Conservation (phyloP, 257 asterid species). For the Lycium barbarum region DNA sequence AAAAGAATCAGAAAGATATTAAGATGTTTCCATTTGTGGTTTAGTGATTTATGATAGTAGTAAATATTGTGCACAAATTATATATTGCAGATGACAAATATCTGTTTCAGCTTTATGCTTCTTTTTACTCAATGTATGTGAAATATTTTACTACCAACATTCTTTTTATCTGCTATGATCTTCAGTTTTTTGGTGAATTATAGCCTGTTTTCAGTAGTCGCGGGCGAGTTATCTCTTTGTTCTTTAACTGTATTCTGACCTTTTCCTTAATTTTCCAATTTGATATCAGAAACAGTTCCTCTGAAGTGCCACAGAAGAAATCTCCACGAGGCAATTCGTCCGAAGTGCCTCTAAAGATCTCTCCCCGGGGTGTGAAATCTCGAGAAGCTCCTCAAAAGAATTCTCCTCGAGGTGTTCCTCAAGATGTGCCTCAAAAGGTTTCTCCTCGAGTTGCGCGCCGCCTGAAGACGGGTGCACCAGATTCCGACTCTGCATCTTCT, state of each 20-base stretch:
- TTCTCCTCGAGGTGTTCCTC: constrained; percentile 43
- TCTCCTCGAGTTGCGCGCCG: constrained; percentile 84
- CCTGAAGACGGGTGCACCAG: constrained; percentile 63
- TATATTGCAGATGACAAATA: background rate
- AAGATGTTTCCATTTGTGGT: constrained; percentile 22
- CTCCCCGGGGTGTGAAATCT: constrained; percentile 43
- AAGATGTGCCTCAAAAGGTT: constrained; percentile 37
- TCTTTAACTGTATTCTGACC: background rate
- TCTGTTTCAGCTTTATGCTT: background rate
- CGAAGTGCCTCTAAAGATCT: constrained; percentile 50
- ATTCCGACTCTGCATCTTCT: constrained; percentile 69
- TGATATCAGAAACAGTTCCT: constrained; percentile 53
- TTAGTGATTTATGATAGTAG: constrained; percentile 5
- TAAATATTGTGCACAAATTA: background rate
- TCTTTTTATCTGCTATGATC: background rate
- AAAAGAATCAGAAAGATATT: background rate
- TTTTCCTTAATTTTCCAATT: background rate
- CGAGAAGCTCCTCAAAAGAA: constrained; percentile 48
- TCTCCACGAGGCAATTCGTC: constrained; percentile 53
- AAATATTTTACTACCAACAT: no score
- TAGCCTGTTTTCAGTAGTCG: no score
- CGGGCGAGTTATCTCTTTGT: no score
- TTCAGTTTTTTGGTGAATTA: no score
- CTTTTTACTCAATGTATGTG: no score
- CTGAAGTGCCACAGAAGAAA: constrained; percentile 48